Evolutionary conservation across 1,284 basidiomycete species (phyloP).

Genomic region (Rhodotorula sp.): DNA sequence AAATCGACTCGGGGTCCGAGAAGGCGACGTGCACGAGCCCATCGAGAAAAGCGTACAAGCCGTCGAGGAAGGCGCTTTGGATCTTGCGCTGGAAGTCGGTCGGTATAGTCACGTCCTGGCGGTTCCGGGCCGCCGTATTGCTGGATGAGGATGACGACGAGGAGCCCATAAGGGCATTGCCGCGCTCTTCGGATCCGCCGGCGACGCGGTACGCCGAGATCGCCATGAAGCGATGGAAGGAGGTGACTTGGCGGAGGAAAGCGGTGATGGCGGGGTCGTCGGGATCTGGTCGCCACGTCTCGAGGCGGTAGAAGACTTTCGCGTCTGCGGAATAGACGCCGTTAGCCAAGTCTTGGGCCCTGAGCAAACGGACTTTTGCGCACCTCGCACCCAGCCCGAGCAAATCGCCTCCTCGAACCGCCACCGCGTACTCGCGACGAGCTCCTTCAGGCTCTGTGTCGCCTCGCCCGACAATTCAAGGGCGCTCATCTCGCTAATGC

Average conservation of each 20-base stretch:
- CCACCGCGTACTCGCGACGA: constrained; percentile 83
- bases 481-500: constrained; percentile 71
- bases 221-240: constrained; percentile 78
- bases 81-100: constrained; percentile 60
- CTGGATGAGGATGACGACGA: neutral
- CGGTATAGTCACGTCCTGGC: constrained; percentile 40
- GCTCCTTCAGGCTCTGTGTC: constrained; percentile 62
- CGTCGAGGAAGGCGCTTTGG: constrained; percentile 81
- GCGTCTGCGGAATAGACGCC: constrained; percentile 63
- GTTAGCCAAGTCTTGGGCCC: neutral
- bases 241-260: constrained; percentile 69
- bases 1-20: constrained; percentile 54
- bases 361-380: constrained; percentile 35
- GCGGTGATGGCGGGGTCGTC: constrained; percentile 53
- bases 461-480: constrained; percentile 80
- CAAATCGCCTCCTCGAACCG: constrained; percentile 80
- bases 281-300: constrained; percentile 72
- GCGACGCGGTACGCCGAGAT: constrained; percentile 79
- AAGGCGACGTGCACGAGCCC: constrained; percentile 82
- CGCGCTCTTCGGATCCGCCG: constrained; percentile 63
- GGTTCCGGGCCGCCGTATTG: neutral
- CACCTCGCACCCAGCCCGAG: constrained; percentile 77
- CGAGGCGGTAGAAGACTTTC: constrained; percentile 75
- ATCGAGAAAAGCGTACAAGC: constrained; percentile 82
- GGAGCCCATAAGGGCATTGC: constrained; percentile 27